Percentiles rank a stretch among this genome's conserved stretches.
Evolutionary conservation across 495 filamentous ascomycete genomes (phyloP).

Genomic region (Penicillium herquei): DNA sequence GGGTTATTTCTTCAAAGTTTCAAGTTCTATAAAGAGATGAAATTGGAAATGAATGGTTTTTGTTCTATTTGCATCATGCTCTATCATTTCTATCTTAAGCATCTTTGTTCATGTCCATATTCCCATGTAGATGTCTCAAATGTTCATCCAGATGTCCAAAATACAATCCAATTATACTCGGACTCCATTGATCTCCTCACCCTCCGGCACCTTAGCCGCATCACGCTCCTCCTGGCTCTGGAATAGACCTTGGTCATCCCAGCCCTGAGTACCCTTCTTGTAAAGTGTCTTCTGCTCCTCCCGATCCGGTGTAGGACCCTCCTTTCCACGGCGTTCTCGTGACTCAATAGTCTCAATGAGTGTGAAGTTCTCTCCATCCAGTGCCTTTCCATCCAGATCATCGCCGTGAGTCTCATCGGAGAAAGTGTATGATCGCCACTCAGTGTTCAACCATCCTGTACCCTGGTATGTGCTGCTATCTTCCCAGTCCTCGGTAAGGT

Average conservation of each 20-base stretch:
- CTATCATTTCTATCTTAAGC: constrained; percentile 15
- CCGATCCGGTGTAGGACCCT: constrained; percentile 31
- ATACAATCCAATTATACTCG: constrained; percentile 22
- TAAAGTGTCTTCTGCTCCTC: constrained; percentile 40
- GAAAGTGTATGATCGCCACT: constrained; percentile 76
- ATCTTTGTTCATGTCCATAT: background rate
- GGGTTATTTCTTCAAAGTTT: too few relatives aligned
- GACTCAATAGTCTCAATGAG: constrained; percentile 64
- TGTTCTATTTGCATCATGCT: constrained; percentile 13
- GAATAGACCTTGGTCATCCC: constrained; percentile 34
- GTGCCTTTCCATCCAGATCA: constrained; percentile 37
- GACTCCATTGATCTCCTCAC: constrained; percentile 35
- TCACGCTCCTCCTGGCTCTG: constrained; percentile 42
- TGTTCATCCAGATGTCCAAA: constrained; percentile 1
- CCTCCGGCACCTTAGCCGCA: constrained; percentile 34
- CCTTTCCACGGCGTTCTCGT: constrained; percentile 53
- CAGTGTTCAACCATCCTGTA: constrained; percentile 83
- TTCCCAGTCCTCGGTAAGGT: constrained; percentile 81
- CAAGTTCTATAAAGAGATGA: background rate
- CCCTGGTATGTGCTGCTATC: constrained; percentile 57
- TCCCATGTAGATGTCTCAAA: too few relatives aligned
- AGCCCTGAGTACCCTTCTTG: constrained; percentile 40
- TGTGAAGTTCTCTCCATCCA: constrained; percentile 57
- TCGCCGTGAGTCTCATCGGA: constrained; percentile 37
- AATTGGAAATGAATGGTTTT: background rate